Conservation (phyloP, 2,329 filamentous ascomycete genomes). For the Microdochium bolleyi region DNA sequence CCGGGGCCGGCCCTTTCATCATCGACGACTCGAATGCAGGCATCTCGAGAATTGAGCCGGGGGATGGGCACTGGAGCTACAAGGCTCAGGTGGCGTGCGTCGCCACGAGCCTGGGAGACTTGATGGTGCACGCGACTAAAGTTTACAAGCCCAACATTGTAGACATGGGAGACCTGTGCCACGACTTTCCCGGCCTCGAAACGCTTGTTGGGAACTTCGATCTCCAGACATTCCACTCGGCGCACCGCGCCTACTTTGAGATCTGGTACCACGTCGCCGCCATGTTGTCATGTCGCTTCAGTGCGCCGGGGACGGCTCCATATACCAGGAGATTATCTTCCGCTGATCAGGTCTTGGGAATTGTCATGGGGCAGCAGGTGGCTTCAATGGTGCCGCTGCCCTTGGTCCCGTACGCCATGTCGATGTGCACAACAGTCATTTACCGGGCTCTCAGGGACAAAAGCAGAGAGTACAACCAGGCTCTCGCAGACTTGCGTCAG, state of each 20-base stretch:
- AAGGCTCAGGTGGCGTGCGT: constrained; percentile 6
- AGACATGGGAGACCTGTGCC: constrained; percentile 4
- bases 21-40: constrained; percentile 11
- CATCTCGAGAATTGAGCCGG: constrained; percentile 2
- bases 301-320: constrained; percentile 8
- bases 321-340: constrained; percentile 8
- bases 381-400: constrained; percentile 7
- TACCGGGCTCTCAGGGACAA: constrained; percentile 10
- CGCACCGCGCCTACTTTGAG: constrained; percentile 9
- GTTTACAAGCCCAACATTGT: constrained; percentile 10
- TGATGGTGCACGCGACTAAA: constrained; percentile 9
- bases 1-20: constrained; percentile 11
- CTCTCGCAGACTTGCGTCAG: constrained; percentile 4
- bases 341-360: constrained; percentile 5
- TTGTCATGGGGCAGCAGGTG: constrained; percentile 3
- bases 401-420: constrained; percentile 10
- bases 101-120: constrained; percentile 7
- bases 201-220: not conserved
- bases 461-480: constrained; percentile 1
- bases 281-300: constrained; percentile 11
- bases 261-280: constrained; percentile 12
- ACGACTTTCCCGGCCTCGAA: constrained; percentile 7
- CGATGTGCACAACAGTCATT: constrained; percentile 11
- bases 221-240: constrained; percentile 4
- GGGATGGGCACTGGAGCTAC: constrained; percentile 1